These are phyloP conservation scores for Myotisia sp. DNA, from an alignment of 2,329 filamentous ascomycete species.

Conservation along the genomic window DNA sequence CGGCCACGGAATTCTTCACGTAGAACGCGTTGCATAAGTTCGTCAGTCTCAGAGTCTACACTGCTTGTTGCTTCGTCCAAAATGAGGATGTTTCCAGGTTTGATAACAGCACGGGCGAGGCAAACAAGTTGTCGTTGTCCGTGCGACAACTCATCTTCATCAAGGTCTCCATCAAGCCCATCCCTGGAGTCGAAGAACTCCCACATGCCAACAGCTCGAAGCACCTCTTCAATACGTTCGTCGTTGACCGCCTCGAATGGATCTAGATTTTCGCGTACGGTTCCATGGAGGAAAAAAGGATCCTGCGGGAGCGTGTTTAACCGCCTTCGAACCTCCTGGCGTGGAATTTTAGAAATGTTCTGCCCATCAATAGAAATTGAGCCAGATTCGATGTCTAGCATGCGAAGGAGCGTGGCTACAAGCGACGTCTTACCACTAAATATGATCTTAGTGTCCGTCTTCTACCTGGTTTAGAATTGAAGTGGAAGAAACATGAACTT, in stretches of 20 bases:
- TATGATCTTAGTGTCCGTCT: neutral
- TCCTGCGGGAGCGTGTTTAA: conserved; percentile 3
- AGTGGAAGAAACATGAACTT: neutral
- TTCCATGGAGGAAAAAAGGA: conserved; percentile 1
- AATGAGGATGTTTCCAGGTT: conserved; percentile 90
- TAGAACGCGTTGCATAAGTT: conserved; percentile 47
- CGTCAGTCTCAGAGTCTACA: conserved; percentile 53
- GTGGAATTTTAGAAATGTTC: conserved; percentile 6
- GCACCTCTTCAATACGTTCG: neutral
- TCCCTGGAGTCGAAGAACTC: neutral
- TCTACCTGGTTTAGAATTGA: neutral
- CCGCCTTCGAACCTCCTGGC: conserved; percentile 2
- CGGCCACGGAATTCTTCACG: conserved; percentile 63
- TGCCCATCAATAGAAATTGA: conserved; percentile 7
- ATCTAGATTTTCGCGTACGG: neutral
- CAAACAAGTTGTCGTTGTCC: conserved; percentile 90
- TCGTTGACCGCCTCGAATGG: neutral
- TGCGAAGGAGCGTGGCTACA: conserved; percentile 5
- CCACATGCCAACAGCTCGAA: conserved; percentile 3
- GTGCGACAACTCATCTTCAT: conserved; percentile 60
- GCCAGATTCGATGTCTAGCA: conserved; percentile 4
- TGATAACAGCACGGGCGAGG: conserved; percentile 78
- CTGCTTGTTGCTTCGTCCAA: conserved; percentile 88
- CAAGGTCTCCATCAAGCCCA: conserved; percentile 3
- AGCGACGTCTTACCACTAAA: conserved; percentile 9